Base-by-base conservation (phyloP, 345 rosid genomes). In the Aegle marmelos region DNA sequence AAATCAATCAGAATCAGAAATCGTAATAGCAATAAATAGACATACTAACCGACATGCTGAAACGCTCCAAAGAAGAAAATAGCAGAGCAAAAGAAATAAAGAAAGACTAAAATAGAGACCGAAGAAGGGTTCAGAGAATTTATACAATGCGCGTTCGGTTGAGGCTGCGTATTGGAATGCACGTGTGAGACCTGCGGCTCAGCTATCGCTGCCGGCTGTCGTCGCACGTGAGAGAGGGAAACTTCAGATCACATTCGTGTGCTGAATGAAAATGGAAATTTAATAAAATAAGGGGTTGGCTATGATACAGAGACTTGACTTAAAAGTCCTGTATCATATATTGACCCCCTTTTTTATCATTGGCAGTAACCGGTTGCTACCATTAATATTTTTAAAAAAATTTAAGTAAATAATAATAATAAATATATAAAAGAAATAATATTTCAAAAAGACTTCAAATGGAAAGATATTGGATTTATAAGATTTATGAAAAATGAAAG, bases 41-140 rank as follows among this genome's bases (percentile, higher is more conserved):
- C 11, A 75, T 21, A 76, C 85, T 66, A 10, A 82, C 85, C 82
- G 85, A 72, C 85, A 82, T 76, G 82, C 50, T 37, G 70, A 57
- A 63, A 19, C 37, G 74, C 48, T 70, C 16, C 7, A 48, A 21
- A 28, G 30, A 60, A 78, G 31, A 69, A 48, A 30, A 62, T 67
- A 54, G 60, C 45, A 25, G 27, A 14, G 36, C 24, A 16, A 34
- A 17, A 31, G 66, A 17, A 17, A 64, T 13, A 31, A 64, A 25
- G 13, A 54, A 54, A 68, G 45, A 58, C 10, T 11, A 27, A 17
- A 13, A 63, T 45, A 2, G 14, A 21, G 56, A 39, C 19, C 7
- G 28, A n/a, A 11, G 62, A 25, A 28, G 2, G 25, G 50, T 17
- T 17, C 24, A 68, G 34, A 50, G 33, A 45, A 8, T 28, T 11